These are phyloP conservation scores for Daldinia bambusicola DNA, from an alignment of 495 filamentous ascomycete species.

Conservation along the genomic window DNA sequence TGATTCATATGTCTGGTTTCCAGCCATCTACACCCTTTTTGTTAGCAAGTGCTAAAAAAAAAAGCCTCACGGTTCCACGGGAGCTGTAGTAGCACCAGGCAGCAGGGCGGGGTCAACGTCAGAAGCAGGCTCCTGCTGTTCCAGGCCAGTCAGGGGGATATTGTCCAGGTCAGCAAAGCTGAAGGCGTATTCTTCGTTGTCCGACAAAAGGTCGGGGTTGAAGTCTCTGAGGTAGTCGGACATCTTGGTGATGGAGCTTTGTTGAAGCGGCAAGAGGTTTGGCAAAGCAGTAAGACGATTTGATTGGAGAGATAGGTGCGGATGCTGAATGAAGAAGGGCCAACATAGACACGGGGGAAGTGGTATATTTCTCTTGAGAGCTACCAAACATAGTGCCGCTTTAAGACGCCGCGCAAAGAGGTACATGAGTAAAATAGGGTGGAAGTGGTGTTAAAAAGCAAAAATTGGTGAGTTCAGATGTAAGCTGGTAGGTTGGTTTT, in stretches of 20 bases:
- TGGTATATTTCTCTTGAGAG: conserved; percentile 38
- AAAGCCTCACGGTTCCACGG: conserved; percentile 44
- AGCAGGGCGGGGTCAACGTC: conserved; percentile 63
- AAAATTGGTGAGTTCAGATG: background rate
- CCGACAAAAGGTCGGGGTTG: conserved; percentile 79
- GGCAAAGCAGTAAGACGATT: background rate
- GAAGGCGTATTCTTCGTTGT: conserved; percentile 78
- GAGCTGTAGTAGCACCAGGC: conserved; percentile 25
- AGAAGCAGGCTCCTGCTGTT: conserved; percentile 20
- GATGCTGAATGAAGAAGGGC: background rate
- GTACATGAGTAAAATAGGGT: conserved; percentile 43
- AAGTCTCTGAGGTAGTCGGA: conserved; percentile 75
- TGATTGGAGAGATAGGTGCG: conserved; percentile 11
- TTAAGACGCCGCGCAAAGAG: conserved; percentile 24
- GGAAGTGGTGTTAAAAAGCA: conserved; percentile 1
- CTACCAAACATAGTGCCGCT: background rate
- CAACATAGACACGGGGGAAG: background rate
- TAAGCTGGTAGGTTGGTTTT: conserved; percentile 16
- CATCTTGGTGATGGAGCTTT: conserved; percentile 30
- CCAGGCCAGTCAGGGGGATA: conserved; percentile 48
- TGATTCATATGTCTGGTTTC: too few species aligned
- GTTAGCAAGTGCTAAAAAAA: conserved; percentile 51
- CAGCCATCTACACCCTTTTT: conserved; percentile 55
- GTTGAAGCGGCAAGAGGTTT: conserved; percentile 38
- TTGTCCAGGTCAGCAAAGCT: conserved; percentile 59